Evolutionary conservation across 768 basidiomycete species (phyloP).

Genomic region (Lenzites betulinus): DNA sequence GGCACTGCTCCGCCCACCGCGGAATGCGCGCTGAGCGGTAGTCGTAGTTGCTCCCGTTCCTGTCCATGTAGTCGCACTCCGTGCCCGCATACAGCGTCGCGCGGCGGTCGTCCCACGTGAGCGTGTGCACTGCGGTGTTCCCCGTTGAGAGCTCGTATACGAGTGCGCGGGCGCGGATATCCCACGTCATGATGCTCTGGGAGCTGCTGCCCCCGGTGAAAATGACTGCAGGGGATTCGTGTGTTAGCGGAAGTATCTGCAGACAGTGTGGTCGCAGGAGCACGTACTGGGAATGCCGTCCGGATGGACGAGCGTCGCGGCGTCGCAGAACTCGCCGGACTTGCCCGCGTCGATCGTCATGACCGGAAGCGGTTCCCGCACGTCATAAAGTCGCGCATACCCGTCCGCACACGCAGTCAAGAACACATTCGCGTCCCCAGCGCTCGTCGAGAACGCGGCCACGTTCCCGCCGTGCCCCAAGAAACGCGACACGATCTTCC

Average conservation of each 20-base stretch:
- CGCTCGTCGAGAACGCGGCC: conserved; percentile 37
- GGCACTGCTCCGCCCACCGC: conserved; percentile 1
- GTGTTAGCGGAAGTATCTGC: not conserved
- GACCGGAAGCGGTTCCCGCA: conserved; percentile 38
- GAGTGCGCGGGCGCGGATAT: conserved; percentile 35
- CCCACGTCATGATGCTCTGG: conserved; percentile 43
- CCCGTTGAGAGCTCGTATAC: conserved; percentile 47
- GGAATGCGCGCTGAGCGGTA: conserved; percentile 26
- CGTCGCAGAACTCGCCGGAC: conserved; percentile 22
- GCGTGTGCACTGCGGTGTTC: conserved; percentile 38
- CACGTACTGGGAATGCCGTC: conserved; percentile 41
- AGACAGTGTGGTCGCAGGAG: not conserved
- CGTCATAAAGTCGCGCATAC: conserved; percentile 41
- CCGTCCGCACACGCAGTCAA: conserved; percentile 40
- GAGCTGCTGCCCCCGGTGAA: conserved; percentile 33
- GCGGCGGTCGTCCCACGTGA: conserved; percentile 36
- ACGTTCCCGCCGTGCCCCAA: conserved; percentile 41
- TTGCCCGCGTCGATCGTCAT: conserved; percentile 33
- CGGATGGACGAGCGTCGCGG: conserved; percentile 34
- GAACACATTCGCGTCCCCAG: conserved; percentile 39
- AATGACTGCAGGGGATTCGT: conserved; percentile 14
- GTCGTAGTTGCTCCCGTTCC: conserved; percentile 23
- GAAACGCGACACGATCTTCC: conserved; percentile 33
- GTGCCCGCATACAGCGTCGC: conserved; percentile 40
- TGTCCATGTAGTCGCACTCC: conserved; percentile 31